These are phyloP conservation scores for Limonium bicolor DNA, from an alignment of 148 eudicot genomes.

Conservation along the genomic window DNA sequence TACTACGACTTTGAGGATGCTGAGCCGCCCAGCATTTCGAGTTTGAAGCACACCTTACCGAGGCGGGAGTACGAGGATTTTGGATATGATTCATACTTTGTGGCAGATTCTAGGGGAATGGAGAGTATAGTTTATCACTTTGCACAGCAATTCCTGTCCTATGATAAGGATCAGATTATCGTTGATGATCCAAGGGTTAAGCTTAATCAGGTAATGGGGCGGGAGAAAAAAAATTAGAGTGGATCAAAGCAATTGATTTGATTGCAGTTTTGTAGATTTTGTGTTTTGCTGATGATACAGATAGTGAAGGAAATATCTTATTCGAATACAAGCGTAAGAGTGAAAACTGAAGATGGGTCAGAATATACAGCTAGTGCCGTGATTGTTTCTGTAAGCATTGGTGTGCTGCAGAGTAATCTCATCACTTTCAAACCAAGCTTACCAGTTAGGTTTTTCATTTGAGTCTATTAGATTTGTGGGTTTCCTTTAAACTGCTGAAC, in stretches of 20 bases:
- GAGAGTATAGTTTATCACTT: slow-evolving; percentile 8
- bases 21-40: slow-evolving; percentile 6
- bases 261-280: not conserved
- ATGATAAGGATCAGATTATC: slow-evolving; percentile 3
- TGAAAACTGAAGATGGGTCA: slow-evolving; percentile 10
- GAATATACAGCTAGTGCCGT: slow-evolving; percentile 2
- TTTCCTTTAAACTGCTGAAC: not conserved
- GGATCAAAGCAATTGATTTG: no score
- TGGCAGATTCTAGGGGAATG: slow-evolving; percentile 12
- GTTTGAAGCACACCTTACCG: slow-evolving; percentile 13
- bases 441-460: slow-evolving; percentile 8
- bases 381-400: slow-evolving; percentile 11
- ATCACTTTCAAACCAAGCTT: slow-evolving; percentile 7
- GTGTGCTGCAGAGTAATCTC: slow-evolving; percentile 13
- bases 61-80: slow-evolving; percentile 5
- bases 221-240: no score
- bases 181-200: slow-evolving; percentile 9
- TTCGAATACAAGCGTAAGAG: slow-evolving; percentile 2
- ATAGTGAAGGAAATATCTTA: slow-evolving; percentile 7
- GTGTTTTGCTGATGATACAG: not conserved
- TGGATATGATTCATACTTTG: slow-evolving; percentile 6
- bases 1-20: slow-evolving; percentile 8
- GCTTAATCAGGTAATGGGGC: slow-evolving; percentile 11
- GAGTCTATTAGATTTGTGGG: not conserved
- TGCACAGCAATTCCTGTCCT: slow-evolving; percentile 10